phyloP scores from a whole-genome alignment of 1,139 yeast genomes.

The Geotrichum citri-aurantii region DNA sequence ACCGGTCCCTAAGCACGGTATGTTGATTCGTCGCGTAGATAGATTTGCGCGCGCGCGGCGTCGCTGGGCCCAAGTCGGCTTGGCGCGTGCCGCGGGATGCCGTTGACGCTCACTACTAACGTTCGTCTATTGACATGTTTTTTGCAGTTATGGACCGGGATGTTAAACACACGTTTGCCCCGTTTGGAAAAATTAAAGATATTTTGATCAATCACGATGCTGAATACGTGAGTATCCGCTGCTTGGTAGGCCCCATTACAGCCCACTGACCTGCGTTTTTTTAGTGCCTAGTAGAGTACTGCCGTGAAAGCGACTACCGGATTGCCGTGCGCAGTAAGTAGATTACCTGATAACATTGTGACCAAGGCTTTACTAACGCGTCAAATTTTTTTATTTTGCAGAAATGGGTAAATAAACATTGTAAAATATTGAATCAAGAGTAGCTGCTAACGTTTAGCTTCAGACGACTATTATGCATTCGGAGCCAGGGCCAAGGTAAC shows the following conservation, averaged over 20 bases:
- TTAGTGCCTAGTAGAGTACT: neutral
- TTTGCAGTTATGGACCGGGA: conserved; percentile 52
- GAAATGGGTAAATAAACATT: neutral
- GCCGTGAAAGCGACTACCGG: neutral
- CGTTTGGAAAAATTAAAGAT: conserved; percentile 62
- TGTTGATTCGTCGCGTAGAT: neutral
- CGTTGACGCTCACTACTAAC: neutral
- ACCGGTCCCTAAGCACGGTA: neutral
- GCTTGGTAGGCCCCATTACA: neutral
- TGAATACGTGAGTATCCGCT: neutral
- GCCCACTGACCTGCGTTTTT: neutral
- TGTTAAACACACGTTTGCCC: conserved; percentile 54
- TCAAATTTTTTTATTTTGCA: neutral
- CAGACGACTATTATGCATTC: neutral
- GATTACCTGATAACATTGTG: neutral
- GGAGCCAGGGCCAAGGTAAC: neutral
- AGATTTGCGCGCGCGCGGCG: neutral
- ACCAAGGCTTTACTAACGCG: neutral
- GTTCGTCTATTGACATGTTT: neutral
- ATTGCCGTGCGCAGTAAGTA: neutral
- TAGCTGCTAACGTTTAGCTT: neutral
- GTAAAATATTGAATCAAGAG: neutral
- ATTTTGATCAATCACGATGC: conserved; percentile 61
- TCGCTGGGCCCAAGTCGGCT: neutral
- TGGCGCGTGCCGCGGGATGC: neutral